Percentiles rank a stretch among this genome's conserved stretches.
phyloP scores from a whole-genome alignment of 2,329 filamentous ascomycete genomes.

The Exophiala dermatitidis region DNA sequence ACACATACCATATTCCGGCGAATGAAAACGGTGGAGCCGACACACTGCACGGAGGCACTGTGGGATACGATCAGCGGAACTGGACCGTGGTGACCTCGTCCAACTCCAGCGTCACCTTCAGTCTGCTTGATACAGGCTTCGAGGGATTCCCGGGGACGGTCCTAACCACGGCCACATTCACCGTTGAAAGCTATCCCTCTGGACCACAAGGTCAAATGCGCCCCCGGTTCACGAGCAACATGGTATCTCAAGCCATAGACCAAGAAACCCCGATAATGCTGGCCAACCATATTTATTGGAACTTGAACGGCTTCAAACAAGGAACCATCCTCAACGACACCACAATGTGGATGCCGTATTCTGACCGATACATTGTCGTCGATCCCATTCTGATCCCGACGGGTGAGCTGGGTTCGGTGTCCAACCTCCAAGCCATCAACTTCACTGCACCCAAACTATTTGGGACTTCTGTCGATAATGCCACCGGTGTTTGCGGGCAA shows the following conservation, averaged over 20 bases:
- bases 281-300: constrained; percentile 47
- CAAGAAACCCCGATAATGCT: constrained; percentile 46
- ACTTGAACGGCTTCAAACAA: constrained; percentile 43
- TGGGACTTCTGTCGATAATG: constrained; percentile 58
- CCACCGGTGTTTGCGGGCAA: constrained; percentile 68
- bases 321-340: constrained; percentile 38
- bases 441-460: constrained; percentile 76
- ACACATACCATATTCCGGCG: constrained; percentile 42
- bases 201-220: constrained; percentile 35
- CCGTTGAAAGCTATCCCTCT: constrained; percentile 34
- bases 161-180: constrained; percentile 42
- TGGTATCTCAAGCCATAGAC: constrained; percentile 41
- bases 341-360: constrained; percentile 40
- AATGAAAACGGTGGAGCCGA: constrained; percentile 47
- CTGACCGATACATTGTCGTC: constrained; percentile 39
- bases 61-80: constrained; percentile 45
- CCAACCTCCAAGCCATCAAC: constrained; percentile 55
- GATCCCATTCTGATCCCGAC: constrained; percentile 65
- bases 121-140: constrained; percentile 38
- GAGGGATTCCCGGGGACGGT: constrained; percentile 44
- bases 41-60: constrained; percentile 46
- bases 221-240: constrained; percentile 39
- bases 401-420: constrained; percentile 66
- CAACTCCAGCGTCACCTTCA: constrained; percentile 41
- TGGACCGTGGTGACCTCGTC: constrained; percentile 43